These are phyloP conservation scores for Stephanodiscus minutulus DNA, from an alignment of 108 stramenopile species.

Conservation along the genomic window DNA sequence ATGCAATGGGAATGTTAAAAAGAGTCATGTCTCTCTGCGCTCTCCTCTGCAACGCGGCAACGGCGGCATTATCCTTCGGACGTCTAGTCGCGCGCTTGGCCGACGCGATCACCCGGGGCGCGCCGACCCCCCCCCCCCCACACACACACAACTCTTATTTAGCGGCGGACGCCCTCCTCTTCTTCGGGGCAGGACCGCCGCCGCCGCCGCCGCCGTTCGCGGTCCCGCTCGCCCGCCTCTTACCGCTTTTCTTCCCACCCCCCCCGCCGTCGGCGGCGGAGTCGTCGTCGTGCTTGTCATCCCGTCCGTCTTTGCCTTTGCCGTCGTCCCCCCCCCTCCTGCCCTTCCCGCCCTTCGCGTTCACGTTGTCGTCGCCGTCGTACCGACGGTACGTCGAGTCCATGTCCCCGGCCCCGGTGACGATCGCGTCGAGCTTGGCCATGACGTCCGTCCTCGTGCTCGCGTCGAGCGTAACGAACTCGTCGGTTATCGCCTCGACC, in stretches of 20 bases:
- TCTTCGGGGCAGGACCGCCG: neutral
- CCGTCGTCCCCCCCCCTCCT: neutral
- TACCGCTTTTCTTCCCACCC: neutral
- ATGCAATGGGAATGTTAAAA: too few species aligned
- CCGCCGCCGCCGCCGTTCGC: too few species aligned
- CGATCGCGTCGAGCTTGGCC: constrained; percentile 68
- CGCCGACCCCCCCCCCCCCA: too few species aligned
- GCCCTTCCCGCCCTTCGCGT: constrained; percentile 16
- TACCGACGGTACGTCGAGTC: constrained; percentile 50
- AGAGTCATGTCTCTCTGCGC: too few species aligned
- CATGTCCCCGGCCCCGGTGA: constrained; percentile 60
- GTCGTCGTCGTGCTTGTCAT: constrained; percentile 10
- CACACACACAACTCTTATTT: neutral
- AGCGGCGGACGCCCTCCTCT: neutral
- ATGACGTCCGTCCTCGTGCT: constrained; percentile 62
- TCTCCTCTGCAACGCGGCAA: too few species aligned
- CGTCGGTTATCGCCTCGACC: constrained; percentile 76
- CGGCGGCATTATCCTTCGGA: neutral
- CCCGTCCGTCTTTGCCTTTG: neutral
- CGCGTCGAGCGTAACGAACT: constrained; percentile 66
- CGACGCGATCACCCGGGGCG: neutral
- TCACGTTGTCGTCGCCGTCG: constrained; percentile 58
- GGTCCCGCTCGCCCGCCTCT: neutral
- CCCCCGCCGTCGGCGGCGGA: neutral
- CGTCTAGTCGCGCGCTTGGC: neutral